Conservation (phyloP, 2,329 filamentous ascomycete genomes). For the Aphanocladium album region DNA sequence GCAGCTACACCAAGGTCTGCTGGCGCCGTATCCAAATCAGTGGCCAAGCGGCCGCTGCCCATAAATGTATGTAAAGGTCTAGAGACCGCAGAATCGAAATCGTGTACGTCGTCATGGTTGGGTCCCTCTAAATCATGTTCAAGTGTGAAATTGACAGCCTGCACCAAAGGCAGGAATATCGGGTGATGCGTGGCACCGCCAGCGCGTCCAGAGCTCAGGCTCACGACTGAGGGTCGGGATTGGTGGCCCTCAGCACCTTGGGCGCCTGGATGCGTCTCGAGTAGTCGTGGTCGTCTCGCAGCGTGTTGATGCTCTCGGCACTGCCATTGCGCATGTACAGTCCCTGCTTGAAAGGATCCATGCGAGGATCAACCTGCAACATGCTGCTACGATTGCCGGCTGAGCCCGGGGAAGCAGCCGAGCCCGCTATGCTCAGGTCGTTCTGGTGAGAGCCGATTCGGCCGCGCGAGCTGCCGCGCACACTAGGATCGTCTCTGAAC, state of each 20-base stretch:
- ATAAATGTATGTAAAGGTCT: slow-evolving; percentile 7
- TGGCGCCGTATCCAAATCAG: neutral
- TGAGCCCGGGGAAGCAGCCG: slow-evolving; percentile 29
- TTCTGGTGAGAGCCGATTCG: slow-evolving; percentile 40
- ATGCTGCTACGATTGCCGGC: slow-evolving; percentile 47
- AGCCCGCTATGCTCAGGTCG: slow-evolving; percentile 34
- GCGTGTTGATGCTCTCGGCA: slow-evolving; percentile 57
- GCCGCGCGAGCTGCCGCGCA: slow-evolving; percentile 47
- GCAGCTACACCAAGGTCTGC: neutral
- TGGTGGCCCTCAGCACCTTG: slow-evolving; percentile 56
- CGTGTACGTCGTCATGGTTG: slow-evolving; percentile 11
- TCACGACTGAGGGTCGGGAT: slow-evolving; percentile 47
- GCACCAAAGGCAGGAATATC: neutral
- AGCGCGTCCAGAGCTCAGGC: neutral
- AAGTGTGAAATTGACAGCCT: neutral
- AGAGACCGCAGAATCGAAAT: slow-evolving; percentile 9
- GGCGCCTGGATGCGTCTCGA: slow-evolving; percentile 54
- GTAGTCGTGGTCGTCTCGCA: slow-evolving; percentile 62
- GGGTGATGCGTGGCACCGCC: neutral
- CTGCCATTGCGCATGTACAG: slow-evolving; percentile 55
- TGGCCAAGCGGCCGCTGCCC: neutral
- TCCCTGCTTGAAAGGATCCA: slow-evolving; percentile 55
- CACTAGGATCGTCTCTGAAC: slow-evolving; percentile 40
- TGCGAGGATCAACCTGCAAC: slow-evolving; percentile 56
- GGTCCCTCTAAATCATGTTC: slow-evolving; percentile 8